phyloP scores from a whole-genome alignment of 2,329 filamentous ascomycete species.

The Arthrobotrys sphaeroides region DNA sequence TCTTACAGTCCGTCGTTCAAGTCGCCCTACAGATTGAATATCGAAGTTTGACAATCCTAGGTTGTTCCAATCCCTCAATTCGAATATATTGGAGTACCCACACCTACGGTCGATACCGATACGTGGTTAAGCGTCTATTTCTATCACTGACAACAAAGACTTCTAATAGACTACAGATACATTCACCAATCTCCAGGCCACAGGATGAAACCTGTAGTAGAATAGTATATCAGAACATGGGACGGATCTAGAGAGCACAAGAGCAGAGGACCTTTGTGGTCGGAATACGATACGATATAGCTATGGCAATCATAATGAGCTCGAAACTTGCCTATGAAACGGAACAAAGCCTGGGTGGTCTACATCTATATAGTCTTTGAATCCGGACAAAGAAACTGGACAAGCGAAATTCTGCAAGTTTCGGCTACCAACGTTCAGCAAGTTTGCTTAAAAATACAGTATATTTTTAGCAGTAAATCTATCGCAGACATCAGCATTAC shows the following conservation, averaged over 20 bases:
- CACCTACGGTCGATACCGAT: too few relatives aligned
- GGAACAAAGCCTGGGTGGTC: conserved; percentile 26
- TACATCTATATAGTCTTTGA: not conserved
- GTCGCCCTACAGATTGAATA: too few relatives aligned
- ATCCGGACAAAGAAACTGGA: conserved; percentile 21
- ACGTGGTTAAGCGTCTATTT: too few relatives aligned
- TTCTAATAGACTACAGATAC: too few relatives aligned
- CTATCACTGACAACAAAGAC: not conserved
- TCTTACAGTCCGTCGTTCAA: too few relatives aligned
- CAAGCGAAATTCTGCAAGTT: not conserved
- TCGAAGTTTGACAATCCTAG: too few relatives aligned
- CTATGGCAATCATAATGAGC: not conserved
- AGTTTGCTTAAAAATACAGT: not conserved
- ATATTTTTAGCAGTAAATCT: not conserved
- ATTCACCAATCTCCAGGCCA: too few relatives aligned
- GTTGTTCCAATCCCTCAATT: too few relatives aligned
- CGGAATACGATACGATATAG: not conserved
- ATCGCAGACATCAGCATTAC: not conserved
- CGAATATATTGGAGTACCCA: too few relatives aligned
- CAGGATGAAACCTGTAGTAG: not conserved
- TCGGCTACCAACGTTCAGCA: conserved; percentile 19
- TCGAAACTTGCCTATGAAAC: conserved; percentile 14
- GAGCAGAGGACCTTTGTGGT: not conserved
- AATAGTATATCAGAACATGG: too few relatives aligned
- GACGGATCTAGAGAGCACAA: not conserved